Evolutionary conservation across 1,139 yeast genomes (phyloP), one percentile per base, ranked within the genome.

Genomic region (Yamadazyma mexicana): DNA sequence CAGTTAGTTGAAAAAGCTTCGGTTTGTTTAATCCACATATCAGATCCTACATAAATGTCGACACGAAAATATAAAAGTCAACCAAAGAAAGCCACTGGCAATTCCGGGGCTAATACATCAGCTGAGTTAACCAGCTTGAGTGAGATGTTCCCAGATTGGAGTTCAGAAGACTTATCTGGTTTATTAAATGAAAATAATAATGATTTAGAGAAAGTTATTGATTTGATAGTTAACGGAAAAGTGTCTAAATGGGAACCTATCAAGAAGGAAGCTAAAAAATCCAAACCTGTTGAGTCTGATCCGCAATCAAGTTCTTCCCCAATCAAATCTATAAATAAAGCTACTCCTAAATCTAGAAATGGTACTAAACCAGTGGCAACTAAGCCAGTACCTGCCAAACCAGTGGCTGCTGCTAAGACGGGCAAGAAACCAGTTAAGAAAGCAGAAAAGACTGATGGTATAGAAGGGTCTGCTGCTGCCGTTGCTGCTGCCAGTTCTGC

Each of bases 71-170:
- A 61, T 54, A 69, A 65, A 57, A 72, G 66, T 54, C 75, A 71
- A 48, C 71, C 70, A 55, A 76, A 73, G 58, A 70, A 70, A 62
- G 18, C 37, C 27, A 31, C 27, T 27, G 48, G 43, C 39, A 43
- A 55, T 24, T 46, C 49, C 35, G 43, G 43, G 34, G 30, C 47
- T 25, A 24, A 12, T 15, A 20, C 22, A 20, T 28, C 37, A 4
- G 26, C 40, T 17, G 70, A 69, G 48, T 70, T 88, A 53, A 66
- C 73, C 45, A 77, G 85, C 37, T 77, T 92, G 56, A 66, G 75
- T 41, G 98, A 92, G 62, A 73, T 92, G 73, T 91, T 92, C 69
- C 96, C 97, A 31, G 96, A 87, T 59, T 92, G 98, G 98, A 79
- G 87, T 42, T 73, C 77, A 39, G 96, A 87, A 33, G 98, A 92